Conservation (phyloP, 192 early-diverging fungal species). For the Podila epicladia region DNA sequence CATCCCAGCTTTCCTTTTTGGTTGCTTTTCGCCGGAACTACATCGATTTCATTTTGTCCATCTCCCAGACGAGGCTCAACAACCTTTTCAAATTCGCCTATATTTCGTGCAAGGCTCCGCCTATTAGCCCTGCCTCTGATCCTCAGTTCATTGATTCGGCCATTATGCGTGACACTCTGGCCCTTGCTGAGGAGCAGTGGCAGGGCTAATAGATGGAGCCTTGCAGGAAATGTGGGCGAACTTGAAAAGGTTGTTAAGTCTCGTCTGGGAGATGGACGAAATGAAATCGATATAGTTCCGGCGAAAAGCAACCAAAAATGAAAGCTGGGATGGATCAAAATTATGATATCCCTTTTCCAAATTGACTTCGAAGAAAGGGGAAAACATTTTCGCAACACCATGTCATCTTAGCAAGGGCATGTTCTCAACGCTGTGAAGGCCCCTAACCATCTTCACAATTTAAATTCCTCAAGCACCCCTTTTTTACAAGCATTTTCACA, state of each 20-base stretch:
- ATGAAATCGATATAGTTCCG: constrained; percentile 10
- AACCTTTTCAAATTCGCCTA: constrained; percentile 3
- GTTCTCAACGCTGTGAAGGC: too few species aligned
- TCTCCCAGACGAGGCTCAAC: constrained; percentile 7
- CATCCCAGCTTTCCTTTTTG: constrained; percentile 11
- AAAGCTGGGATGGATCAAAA: constrained; percentile 2
- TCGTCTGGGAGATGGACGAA: constrained; percentile 3
- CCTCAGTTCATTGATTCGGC: constrained; percentile 5
- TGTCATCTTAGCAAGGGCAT: too few species aligned
- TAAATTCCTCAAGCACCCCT: too few species aligned
- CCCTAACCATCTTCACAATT: too few species aligned
- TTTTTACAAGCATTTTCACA: too few species aligned
- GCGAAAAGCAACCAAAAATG: constrained; percentile 11
- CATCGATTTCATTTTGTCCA: constrained; percentile 8
- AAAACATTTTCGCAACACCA: too few species aligned
- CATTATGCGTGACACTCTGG: background rate
- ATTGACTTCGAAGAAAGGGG: too few species aligned
- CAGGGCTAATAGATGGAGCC: background rate
- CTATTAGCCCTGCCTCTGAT: background rate
- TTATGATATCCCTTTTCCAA: too few species aligned
- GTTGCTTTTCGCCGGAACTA: constrained; percentile 11
- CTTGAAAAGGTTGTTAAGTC: constrained; percentile 10
- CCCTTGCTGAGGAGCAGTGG: background rate
- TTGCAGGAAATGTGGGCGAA: constrained; percentile 3
- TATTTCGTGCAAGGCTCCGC: constrained; percentile 1